Evolutionary conservation across 345 rosid genomes (phyloP).

Genomic region (Moricandia arvensis): DNA sequence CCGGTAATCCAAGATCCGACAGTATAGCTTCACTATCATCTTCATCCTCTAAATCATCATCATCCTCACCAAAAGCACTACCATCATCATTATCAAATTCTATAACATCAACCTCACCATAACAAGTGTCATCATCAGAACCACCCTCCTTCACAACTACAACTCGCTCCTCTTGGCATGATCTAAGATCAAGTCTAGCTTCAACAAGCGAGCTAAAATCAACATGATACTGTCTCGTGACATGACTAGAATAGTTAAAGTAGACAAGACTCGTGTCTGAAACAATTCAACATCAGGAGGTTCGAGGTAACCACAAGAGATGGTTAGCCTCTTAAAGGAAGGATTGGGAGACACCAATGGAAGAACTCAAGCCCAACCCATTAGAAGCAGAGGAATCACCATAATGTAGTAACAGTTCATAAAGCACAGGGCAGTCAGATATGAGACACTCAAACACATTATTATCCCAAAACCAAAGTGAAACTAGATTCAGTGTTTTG

Average conservation of each 20-base stretch:
- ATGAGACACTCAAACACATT: not conserved
- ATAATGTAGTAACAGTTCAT: not conserved
- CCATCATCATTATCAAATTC: not conserved
- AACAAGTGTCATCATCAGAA: not conserved
- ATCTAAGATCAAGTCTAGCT: constrained; percentile 13
- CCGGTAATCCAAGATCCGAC: not conserved
- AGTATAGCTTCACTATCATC: constrained; percentile 3
- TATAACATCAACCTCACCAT: not conserved
- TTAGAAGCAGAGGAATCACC: not conserved
- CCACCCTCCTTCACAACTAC: too few relatives aligned
- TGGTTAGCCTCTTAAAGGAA: not conserved
- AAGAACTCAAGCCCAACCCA: not conserved
- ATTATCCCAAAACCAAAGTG: not conserved
- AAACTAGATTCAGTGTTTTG: not conserved
- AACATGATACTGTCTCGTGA: not conserved
- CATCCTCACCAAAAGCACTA: not conserved
- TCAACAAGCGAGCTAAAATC: not conserved
- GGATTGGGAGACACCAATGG: not conserved
- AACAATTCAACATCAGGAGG: not conserved
- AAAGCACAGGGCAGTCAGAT: not conserved
- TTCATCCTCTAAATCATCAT: too few relatives aligned
- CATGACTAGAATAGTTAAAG: constrained; percentile 8
- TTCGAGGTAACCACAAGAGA: not conserved
- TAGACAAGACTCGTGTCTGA: not conserved
- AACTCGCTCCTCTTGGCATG: not conserved